Base-by-base conservation (phyloP, 2,329 filamentous ascomycete species). In the Stemphylium vesicarium region DNA sequence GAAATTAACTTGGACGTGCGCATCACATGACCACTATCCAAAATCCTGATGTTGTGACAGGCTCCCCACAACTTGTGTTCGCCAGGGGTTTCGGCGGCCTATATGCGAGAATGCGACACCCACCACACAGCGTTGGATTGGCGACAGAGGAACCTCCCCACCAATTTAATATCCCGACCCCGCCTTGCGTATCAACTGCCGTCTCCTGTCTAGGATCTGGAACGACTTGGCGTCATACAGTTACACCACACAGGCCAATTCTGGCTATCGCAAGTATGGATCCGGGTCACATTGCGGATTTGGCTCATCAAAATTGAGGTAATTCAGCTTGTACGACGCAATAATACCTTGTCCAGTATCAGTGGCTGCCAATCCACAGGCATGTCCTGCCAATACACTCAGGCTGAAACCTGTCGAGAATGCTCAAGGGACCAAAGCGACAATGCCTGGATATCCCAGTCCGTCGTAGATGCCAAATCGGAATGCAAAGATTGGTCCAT, bases 251-350 rank as follows among this genome's bases (percentile, higher is more conserved):
- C 42, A 53, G 22, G 36, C 54, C 43, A 48, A 46, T 50, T 49
- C 45, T 57, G 54, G 55, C 44, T 50, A 49, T 60, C 51, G 49
- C 52, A 39, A 29, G 44, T 37, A 58, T 51, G 40, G 36, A 59
- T 64, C 62, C 66, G 53, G 68, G 64, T 62, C 53, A 58, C 35
- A 24, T 39, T 55, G 59, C 46, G 56, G 45, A 35, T 64, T 35
- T 15, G 12, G 29, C 15, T 60, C 40, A 66, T 71, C 60, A 67
- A 70, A 60, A 59, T 65, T 66, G 53, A 71, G 68, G 37, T 53
- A 40, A 18, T 37, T 49, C 42, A 56, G 50, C 57, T 53, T 40
- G 45, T 44, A 57, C 57, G 53, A 53, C 59, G 13, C 57, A 59
- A 52, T 57, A 33, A 36, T 39, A 61, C 36, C 56, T 53, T 51